A percentile compares a stretch with the other conserved stretches of the same genome.
phyloP scores from a whole-genome alignment of 495 filamentous ascomycete genomes.

The Neurospora sp. region DNA sequence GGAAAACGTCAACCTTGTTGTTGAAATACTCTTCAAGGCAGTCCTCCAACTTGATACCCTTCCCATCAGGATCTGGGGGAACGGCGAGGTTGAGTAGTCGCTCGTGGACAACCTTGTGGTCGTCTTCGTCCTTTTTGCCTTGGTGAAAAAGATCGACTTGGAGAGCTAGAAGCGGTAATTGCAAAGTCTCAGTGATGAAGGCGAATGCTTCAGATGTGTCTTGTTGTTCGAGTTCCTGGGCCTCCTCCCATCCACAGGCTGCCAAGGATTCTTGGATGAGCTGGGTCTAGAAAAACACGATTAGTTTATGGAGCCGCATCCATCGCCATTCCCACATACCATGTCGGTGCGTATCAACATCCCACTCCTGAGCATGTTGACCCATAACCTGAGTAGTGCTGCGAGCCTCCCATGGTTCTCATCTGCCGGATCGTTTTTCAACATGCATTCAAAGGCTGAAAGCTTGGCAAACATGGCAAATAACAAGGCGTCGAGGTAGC shows the following conservation, averaged over 20 bases:
- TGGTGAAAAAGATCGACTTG: conserved; percentile 94
- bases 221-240: conserved; percentile 65
- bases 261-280: conserved; percentile 73
- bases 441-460: conserved; percentile 82
- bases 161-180: conserved; percentile 78
- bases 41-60: conserved; percentile 68
- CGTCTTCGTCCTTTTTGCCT: conserved; percentile 71
- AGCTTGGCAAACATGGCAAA: conserved; percentile 94
- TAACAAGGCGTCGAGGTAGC: conserved; percentile 83
- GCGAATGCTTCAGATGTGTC: conserved; percentile 93
- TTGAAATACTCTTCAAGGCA: conserved; percentile 94
- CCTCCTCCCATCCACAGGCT: conserved; percentile 88
- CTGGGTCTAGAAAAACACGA: conserved; percentile 48
- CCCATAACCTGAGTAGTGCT: conserved; percentile 73
- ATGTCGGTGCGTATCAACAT: conserved; percentile 78
- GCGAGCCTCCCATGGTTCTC: conserved; percentile 63
- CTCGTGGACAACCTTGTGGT: conserved; percentile 92
- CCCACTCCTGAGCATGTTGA: conserved; percentile 80
- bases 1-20: conserved; percentile 80
- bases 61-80: conserved; percentile 51
- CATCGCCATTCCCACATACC: conserved; percentile 39
- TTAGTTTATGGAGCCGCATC: conserved; percentile 20
- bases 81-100: conserved; percentile 85
- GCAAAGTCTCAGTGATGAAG: conserved; percentile 82
- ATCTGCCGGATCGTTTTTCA: conserved; percentile 50